phyloP scores from a whole-genome alignment of 1,284 basidiomycete genomes.

The Omphalotus olearius region DNA sequence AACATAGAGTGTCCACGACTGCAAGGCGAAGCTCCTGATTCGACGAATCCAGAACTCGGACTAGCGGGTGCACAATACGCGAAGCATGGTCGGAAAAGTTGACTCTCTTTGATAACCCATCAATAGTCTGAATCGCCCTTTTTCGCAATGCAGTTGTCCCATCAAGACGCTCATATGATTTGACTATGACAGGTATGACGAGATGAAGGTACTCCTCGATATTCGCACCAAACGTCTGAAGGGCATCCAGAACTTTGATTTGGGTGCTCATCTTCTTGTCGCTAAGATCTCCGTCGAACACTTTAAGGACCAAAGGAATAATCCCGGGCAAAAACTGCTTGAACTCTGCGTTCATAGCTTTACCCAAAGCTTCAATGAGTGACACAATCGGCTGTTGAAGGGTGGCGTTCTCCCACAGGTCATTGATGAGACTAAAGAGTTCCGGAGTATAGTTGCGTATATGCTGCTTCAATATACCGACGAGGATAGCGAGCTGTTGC shows the following conservation, averaged over 20 bases:
- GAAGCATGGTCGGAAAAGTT: slow-evolving; percentile 99
- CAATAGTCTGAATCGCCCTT: slow-evolving; percentile 89
- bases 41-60: slow-evolving; percentile 78
- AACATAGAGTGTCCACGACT: slow-evolving; percentile 93
- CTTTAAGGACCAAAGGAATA: slow-evolving; percentile 85
- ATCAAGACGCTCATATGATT: slow-evolving; percentile 85
- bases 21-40: slow-evolving; percentile 83
- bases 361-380: slow-evolving; percentile 92
- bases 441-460: slow-evolving; percentile 89
- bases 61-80: slow-evolving; percentile 93
- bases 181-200: slow-evolving; percentile 93
- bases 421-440: slow-evolving; percentile 79
- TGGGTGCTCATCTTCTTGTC: slow-evolving; percentile 80
- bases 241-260: slow-evolving; percentile 91
- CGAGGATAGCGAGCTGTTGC: slow-evolving; percentile 94
- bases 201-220: slow-evolving; percentile 98
- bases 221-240: slow-evolving; percentile 93
- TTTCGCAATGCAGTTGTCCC: slow-evolving; percentile 77
- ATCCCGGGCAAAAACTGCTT: slow-evolving; percentile 95
- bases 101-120: slow-evolving; percentile 87
- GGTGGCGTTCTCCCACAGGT: slow-evolving; percentile 85
- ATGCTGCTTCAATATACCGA: slow-evolving; percentile 97
- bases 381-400: slow-evolving; percentile 93
- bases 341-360: slow-evolving; percentile 96
- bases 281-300: slow-evolving; percentile 84